Evolutionary conservation across 176 grass and related monocot species (phyloP).

Genomic region (Oryza nivara): DNA sequence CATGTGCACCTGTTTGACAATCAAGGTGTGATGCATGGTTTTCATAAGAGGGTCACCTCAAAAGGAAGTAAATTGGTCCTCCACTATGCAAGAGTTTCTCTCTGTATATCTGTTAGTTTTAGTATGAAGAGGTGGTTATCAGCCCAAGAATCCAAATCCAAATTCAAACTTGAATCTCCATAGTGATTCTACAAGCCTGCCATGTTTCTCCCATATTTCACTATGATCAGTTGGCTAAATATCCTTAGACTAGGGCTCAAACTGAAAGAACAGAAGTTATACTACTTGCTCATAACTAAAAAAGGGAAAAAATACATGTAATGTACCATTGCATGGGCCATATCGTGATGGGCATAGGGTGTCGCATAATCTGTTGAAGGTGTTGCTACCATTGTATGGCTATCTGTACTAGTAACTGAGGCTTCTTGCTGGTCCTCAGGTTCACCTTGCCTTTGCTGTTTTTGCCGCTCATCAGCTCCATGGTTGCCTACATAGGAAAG

Average conservation of each 20-base stretch:
- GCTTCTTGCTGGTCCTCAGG: constrained; percentile 43
- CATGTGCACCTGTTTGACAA: neutral
- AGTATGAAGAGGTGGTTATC: constrained; percentile 21
- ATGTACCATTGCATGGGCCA: constrained; percentile 50
- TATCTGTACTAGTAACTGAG: constrained; percentile 46
- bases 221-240: constrained; percentile 11
- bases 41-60: constrained; percentile 8
- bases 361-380: constrained; percentile 49
- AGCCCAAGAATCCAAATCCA: constrained; percentile 1
- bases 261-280: constrained; percentile 1
- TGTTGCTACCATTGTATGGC: constrained; percentile 52
- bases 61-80: constrained; percentile 3
- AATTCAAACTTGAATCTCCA: neutral
- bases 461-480: constrained; percentile 39
- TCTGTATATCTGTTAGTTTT: constrained; percentile 2
- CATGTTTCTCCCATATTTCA: constrained; percentile 21
- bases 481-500: constrained; percentile 34
- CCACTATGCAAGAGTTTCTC: constrained; percentile 1
- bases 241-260: constrained; percentile 10
- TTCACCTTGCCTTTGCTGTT: constrained; percentile 44
- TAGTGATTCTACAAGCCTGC: neutral
- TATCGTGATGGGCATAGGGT: constrained; percentile 50
- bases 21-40: neutral
- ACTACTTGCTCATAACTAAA: neutral
- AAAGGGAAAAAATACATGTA: constrained; percentile 12